These are phyloP conservation scores for Miamiensis avidus DNA, from an alignment of 169 alveolate species.

Conservation along the genomic window DNA sequence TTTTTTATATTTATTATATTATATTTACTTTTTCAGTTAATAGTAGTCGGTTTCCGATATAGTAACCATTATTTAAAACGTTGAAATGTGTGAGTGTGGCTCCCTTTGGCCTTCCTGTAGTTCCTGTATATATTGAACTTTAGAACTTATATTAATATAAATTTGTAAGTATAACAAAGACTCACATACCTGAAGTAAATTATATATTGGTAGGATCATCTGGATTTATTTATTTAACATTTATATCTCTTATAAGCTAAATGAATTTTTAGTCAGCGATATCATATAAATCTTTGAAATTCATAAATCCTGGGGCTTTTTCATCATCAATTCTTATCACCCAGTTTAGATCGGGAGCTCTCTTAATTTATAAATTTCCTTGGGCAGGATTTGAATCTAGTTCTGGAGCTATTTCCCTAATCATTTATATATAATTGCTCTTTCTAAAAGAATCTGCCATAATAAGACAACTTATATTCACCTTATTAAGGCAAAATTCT, in stretches of 20 bases:
- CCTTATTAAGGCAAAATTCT: neutral
- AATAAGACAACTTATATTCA: neutral
- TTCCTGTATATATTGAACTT: no score
- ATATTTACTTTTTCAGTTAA: neutral
- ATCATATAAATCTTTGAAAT: conserved; percentile 55
- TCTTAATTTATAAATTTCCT: conserved; percentile 5
- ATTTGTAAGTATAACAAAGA: no score
- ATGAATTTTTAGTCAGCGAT: conserved; percentile 23
- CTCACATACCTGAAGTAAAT: conserved; percentile 87
- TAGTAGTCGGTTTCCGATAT: conserved; percentile 25
- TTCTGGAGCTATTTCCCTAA: conserved; percentile 60
- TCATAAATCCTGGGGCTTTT: conserved; percentile 57
- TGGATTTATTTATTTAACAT: conserved; percentile 52
- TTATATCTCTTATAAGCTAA: conserved; percentile 28
- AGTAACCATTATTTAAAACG: conserved; percentile 61
- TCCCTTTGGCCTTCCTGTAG: conserved; percentile 87
- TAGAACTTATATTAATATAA: no score
- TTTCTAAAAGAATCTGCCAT: conserved; percentile 60
- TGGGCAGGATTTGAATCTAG: conserved; percentile 12
- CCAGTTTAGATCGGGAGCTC: conserved; percentile 38
- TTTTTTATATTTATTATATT: no score
- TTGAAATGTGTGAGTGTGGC: conserved; percentile 75
- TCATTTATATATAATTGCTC: conserved; percentile 61
- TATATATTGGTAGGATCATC: conserved; percentile 79
- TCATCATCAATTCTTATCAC: conserved; percentile 51